Conservation (phyloP, 2,329 filamentous ascomycete species). For the Aureobasidium vineae region DNA sequence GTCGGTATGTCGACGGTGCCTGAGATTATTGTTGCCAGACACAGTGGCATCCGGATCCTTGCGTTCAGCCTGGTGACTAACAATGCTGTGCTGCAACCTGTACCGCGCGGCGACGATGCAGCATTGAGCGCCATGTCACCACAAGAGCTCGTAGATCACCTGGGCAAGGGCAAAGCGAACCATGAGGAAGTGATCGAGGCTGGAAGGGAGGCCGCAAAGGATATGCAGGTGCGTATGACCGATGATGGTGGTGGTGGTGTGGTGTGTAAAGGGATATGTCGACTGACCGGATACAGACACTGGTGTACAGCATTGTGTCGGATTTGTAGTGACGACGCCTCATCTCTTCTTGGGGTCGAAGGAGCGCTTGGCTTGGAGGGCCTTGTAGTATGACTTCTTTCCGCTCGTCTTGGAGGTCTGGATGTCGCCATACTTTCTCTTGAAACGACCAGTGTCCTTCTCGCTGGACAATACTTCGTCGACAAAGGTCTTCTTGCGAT, state of each 20-base stretch:
- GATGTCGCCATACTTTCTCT: conserved; percentile 82
- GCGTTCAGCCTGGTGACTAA: conserved; percentile 68
- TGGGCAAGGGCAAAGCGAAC: conserved; percentile 60
- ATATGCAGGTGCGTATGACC: conserved; percentile 53
- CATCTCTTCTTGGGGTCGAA: conserved; percentile 38
- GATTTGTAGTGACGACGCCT: conserved; percentile 22
- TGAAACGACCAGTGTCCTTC: conserved; percentile 68
- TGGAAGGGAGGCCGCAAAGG: conserved; percentile 57
- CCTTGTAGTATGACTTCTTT: conserved; percentile 86
- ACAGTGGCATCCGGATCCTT: conserved; percentile 61
- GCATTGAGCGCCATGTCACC: conserved; percentile 52
- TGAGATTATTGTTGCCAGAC: conserved; percentile 64
- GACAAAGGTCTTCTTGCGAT: conserved; percentile 81
- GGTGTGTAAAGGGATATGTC: not conserved
- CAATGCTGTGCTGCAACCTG: conserved; percentile 59
- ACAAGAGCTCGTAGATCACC: conserved; percentile 53
- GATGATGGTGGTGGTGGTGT: not conserved
- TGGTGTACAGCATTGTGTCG: conserved; percentile 30
- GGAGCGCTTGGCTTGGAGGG: conserved; percentile 61
- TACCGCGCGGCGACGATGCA: conserved; percentile 57
- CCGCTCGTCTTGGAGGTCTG: conserved; percentile 80
- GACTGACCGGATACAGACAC: conserved; percentile 25
- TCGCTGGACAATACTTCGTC: conserved; percentile 76
- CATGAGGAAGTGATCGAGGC: conserved; percentile 66
- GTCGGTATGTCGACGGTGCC: conserved; percentile 70